phyloP scores from a whole-genome alignment of 2,329 filamentous ascomycete genomes.

The Fusarium pilosicola region DNA sequence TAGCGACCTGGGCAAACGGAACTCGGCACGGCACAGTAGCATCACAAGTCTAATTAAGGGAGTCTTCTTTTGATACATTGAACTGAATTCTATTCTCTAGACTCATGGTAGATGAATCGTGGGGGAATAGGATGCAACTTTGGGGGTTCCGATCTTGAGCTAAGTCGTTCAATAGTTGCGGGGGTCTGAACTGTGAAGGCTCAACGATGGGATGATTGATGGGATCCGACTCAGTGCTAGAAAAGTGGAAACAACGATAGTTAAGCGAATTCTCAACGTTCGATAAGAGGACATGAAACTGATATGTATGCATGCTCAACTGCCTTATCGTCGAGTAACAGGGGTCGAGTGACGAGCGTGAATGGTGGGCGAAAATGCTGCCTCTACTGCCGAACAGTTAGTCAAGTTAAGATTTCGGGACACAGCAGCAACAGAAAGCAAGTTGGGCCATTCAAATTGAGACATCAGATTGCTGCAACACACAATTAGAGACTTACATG shows the following conservation, averaged over 20 bases:
- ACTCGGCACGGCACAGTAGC: constrained; percentile 34
- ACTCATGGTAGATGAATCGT: constrained; percentile 5
- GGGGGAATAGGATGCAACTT: constrained; percentile 24
- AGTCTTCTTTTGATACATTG: constrained; percentile 2
- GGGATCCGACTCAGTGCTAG: neutral
- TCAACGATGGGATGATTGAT: neutral
- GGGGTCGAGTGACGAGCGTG: neutral
- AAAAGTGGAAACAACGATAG: constrained; percentile 9
- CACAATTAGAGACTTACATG: neutral
- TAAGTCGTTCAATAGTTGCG: constrained; percentile 17
- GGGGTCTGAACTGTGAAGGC: neutral
- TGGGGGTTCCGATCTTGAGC: constrained; percentile 23
- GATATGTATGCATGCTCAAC: neutral
- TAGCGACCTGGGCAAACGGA: constrained; percentile 26
- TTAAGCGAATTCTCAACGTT: constrained; percentile 9
- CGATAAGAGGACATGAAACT: constrained; percentile 11
- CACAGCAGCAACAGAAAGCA: neutral
- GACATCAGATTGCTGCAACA: neutral
- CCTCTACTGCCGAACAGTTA: neutral
- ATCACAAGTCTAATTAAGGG: constrained; percentile 5
- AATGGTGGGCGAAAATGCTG: neutral
- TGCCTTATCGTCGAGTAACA: neutral
- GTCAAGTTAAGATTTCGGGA: neutral
- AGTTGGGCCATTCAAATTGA: neutral
- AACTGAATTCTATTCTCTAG: neutral